Percentiles rank a stretch among this genome's conserved stretches.
These are phyloP conservation scores for Peronospora belbahrii DNA, from an alignment of 352 stramenopile species.

Conservation along the genomic window DNA sequence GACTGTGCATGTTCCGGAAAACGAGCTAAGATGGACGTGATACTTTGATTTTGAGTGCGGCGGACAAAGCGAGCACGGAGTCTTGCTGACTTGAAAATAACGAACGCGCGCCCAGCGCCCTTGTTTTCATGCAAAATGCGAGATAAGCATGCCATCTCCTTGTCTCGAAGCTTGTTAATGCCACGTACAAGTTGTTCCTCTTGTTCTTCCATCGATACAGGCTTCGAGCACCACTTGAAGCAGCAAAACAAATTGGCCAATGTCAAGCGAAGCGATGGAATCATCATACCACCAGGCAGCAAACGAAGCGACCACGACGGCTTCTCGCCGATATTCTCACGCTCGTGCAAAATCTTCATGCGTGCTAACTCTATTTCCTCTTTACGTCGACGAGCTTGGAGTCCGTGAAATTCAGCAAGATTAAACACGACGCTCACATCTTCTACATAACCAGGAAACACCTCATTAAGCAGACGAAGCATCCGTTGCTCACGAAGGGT, in stretches of 20 bases:
- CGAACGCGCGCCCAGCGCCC: conserved; percentile 66
- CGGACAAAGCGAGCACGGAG: conserved; percentile 71
- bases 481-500: conserved; percentile 67
- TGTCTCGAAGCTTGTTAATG: conserved; percentile 52
- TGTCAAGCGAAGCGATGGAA: conserved; percentile 49
- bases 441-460: conserved; percentile 76
- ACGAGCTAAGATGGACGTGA: conserved; percentile 63
- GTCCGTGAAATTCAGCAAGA: conserved; percentile 60
- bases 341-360: conserved; percentile 46
- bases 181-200: conserved; percentile 25
- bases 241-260: conserved; percentile 38
- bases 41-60: conserved; percentile 63
- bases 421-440: conserved; percentile 80
- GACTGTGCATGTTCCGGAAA: conserved; percentile 58
- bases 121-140: conserved; percentile 60
- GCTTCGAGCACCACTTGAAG: conserved; percentile 35
- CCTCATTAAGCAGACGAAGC: conserved; percentile 67
- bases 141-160: conserved; percentile 45
- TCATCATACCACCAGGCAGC: conserved; percentile 60
- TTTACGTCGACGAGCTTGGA: conserved; percentile 39
- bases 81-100: conserved; percentile 73
- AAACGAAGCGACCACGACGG: conserved; percentile 60
- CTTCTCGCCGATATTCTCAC: conserved; percentile 28
- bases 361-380: conserved; percentile 54
- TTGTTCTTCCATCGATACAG: conserved; percentile 39